Evolutionary conservation across 345 rosid species (phyloP).

Genomic region (Eutrema heterophyllum): DNA sequence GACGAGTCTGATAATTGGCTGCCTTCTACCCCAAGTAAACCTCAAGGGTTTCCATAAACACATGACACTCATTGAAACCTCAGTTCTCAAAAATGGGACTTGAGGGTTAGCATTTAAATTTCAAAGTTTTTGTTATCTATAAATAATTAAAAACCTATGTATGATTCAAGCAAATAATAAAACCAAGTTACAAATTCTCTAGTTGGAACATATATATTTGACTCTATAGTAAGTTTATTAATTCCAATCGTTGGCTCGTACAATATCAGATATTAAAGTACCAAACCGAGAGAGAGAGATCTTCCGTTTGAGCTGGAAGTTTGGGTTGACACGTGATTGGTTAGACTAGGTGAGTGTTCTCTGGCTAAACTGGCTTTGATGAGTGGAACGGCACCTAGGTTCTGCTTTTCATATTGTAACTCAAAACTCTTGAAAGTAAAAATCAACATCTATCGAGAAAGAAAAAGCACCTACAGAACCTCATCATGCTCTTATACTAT

Average conservation of each 20-base stretch:
- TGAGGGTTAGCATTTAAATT: background rate
- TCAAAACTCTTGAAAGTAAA: background rate
- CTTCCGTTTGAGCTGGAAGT: background rate
- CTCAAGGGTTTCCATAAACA: slow-evolving; percentile 19
- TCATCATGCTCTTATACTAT: background rate
- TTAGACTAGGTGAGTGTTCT: background rate
- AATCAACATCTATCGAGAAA: background rate
- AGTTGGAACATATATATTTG: background rate
- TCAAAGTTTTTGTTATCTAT: background rate
- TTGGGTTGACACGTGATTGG: background rate
- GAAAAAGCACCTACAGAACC: background rate
- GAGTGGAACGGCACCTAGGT: background rate
- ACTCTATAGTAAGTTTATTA: background rate
- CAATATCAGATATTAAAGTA: background rate
- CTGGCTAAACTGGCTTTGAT: background rate
- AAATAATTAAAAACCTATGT: slow-evolving; percentile 3
- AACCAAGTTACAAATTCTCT: background rate
- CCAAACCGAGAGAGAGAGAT: background rate
- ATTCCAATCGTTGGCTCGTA: background rate
- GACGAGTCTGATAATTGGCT: slow-evolving; percentile 16
- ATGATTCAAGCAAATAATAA: background rate
- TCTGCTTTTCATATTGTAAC: background rate
- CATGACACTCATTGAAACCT: background rate
- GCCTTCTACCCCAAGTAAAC: slow-evolving; percentile 30
- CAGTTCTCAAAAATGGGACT: background rate